Evolutionary conservation across 2,329 filamentous ascomycete species (phyloP), one percentile per base, ranked within the genome.

Genomic region (Colletotrichum paranaense): DNA sequence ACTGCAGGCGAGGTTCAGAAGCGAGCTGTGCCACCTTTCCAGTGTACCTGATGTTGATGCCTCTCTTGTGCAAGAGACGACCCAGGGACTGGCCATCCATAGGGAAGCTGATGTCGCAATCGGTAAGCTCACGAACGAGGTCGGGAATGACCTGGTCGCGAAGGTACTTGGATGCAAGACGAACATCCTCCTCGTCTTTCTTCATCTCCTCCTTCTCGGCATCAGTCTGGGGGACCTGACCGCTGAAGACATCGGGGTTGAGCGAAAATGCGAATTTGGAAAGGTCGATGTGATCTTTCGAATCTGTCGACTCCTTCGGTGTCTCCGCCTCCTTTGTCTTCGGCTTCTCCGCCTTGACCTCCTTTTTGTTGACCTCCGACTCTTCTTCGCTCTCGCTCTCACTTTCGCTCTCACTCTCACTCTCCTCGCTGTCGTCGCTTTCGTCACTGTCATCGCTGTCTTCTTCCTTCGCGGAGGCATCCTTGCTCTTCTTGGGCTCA

Each of bases 11-110:
- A 67, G 90, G 88, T 68, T 92, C 92, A 76, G 90, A 89, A 77
- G 93, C 91, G 64, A 94, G 88, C 72, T 90, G 87, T 14, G 94
- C 93, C 75, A 99, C 84, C 82, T 92, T 93, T 76, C 97, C 97
- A n/a, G 98, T 89, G 82, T 99, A 99, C 79, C 97, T 91, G 75
- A 98, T 90, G 85, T 99, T 99, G 86, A 99, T 95, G 84, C 97
- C 97, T 55, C 96, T 94, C 88, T 98, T 98, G 87, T 99, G 97
- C 80, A 99, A 88, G 64, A 98, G 90, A 76, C 92, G 92, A 78
- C 93, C 94, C 72, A 99, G 88, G 24, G 96, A 98, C 79, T 94
- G 91, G n/a, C 97, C 97, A 78, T 99, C 97, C 95, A 98, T 98
- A 14, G 97, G 97, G 86, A 98, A 98, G 78, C 96, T 97, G 76